Evolutionary conservation across 2,329 filamentous ascomycete species (phyloP), one percentile per base, ranked within the genome.

Genomic region (Seiridium cupressi): DNA sequence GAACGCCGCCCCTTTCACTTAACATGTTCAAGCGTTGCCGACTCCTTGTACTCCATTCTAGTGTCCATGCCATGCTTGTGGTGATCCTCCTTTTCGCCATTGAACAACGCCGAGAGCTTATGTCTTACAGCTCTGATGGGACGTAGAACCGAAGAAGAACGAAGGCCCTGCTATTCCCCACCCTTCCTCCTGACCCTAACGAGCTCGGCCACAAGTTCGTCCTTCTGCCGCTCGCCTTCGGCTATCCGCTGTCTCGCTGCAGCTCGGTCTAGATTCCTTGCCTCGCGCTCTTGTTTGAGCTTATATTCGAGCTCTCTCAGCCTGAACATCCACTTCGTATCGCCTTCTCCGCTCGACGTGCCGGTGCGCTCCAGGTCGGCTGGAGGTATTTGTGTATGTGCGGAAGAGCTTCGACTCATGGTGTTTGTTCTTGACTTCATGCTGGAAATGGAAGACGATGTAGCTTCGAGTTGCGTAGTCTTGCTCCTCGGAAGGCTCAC

Each of bases 261-360:
- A 53, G 85, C 89, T 3, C 95, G 86, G 76, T 99, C 95, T 60
- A 96, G 80, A 57, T 96, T 80, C 49, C 95, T 81, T 1, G 89
- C 93, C 74, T 98, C 95, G 11, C 95, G 81, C 77, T 99, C 95
- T 51, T 91, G 88, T 74, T 97, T 96, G 18, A 99, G 81, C 67
- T 96, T 87, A 65, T 89, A 84, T 79, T 99, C 95, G 66, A 98
- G 79, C 71, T 98, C 93, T 60, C 92, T 87, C 40, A 98, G 81
- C 5, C 95, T 81, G 64, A 96, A 85, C 64, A 96, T 87, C 92
- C 92, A 97, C 66, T 90, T 86, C 65, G 91, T 89, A 66, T 94
- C 89, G 44, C 78, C 77, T 44, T 66, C 62, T 34, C 54, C 35
- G 35, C 26, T 26, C 3, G 57, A 46, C 18, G 44, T 51, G 55